Base-by-base conservation (phyloP, 2,329 filamentous ascomycete genomes). In the Diaporthe helianthi region DNA sequence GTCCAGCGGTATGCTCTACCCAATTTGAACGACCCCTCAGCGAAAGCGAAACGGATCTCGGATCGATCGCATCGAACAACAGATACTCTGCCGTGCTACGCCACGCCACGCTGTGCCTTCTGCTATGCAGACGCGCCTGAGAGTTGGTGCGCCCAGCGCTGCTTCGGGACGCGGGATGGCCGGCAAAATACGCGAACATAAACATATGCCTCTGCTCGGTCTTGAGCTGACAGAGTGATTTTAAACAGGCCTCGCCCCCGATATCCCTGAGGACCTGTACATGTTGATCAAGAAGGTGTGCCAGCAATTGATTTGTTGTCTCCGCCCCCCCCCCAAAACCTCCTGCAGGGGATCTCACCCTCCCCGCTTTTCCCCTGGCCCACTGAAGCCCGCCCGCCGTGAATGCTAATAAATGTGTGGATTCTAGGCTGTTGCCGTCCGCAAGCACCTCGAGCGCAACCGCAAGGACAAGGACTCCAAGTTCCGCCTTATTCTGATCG, bases 401-500 rank as follows among this genome's bases (percentile, higher is more conserved):
- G 13, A 9, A 22, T 36, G 54, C 41, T 60, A 31, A 38, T 22
- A 77, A 75, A 75, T 61, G 49, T 69, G 55, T 17, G 24, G 26
- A 46, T 31, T 55, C 41, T 72, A 96, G 94, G 94, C 94, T 79
- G 94, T 98, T 79, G 92, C 94, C 82, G 96, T 99, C 87, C 95
- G 96, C 88, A 99, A 99, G 93, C 97, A 99, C 87, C 93, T 99
- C 78, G 94, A 98, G 91, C 93, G 93, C 86, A 99, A 99, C 92
- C 95, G 96, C 87, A 99, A 99, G 91, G 96, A 99, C 90, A 97
- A 94, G 89, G 96, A 99, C 90, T 93, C 92, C 89, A 99, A 99
- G 90, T 99, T 99, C 93, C 95, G 96, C 83, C 93, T 99, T 76
- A 99, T 99, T 95, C 92, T 99, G 79, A 97, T 99, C 86, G 96